A percentile compares a stretch with the other conserved stretches of the same genome.
phyloP scores from a whole-genome alignment of 2,329 filamentous ascomycete species.

The Madurella mycetomatis region DNA sequence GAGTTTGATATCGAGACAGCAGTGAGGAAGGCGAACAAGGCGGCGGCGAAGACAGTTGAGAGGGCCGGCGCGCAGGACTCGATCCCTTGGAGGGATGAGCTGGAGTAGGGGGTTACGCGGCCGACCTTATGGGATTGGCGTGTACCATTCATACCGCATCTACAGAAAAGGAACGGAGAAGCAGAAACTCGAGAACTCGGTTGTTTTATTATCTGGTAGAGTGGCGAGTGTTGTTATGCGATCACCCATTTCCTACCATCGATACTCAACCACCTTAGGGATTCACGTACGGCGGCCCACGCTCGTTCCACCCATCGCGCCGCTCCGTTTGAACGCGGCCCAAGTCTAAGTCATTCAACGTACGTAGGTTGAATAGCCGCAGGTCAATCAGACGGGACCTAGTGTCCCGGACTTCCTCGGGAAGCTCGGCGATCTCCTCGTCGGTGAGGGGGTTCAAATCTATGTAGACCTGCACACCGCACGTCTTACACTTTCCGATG shows the following conservation, averaged over 20 bases:
- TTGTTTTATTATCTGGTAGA: no score
- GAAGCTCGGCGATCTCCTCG: constrained; percentile 34
- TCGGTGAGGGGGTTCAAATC: constrained; percentile 28
- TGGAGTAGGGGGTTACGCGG: constrained; percentile 22
- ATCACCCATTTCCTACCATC: no score
- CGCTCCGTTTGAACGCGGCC: constrained; percentile 24
- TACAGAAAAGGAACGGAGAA: no score
- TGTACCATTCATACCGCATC: no score
- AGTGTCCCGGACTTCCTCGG: constrained; percentile 24
- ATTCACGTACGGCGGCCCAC: constrained; percentile 37
- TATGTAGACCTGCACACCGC: constrained; percentile 43
- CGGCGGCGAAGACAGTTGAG: constrained; percentile 63
- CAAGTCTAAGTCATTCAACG: constrained; percentile 37
- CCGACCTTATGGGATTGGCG: no score
- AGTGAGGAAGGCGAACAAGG: constrained; percentile 56
- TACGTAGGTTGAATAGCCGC: constrained; percentile 37
- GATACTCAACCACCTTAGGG: constrained; percentile 27
- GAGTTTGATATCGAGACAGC: constrained; percentile 55
- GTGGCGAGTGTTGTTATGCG: no score
- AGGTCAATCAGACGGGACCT: constrained; percentile 15
- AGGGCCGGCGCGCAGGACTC: constrained; percentile 60
- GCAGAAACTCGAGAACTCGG: no score
- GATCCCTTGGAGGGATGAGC: constrained; percentile 60
- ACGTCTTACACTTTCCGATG: constrained; percentile 47
- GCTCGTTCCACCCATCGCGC: constrained; percentile 28